Base-by-base conservation (phyloP, 164 flowering plant genomes). In the Dillenia turbinata region DNA sequence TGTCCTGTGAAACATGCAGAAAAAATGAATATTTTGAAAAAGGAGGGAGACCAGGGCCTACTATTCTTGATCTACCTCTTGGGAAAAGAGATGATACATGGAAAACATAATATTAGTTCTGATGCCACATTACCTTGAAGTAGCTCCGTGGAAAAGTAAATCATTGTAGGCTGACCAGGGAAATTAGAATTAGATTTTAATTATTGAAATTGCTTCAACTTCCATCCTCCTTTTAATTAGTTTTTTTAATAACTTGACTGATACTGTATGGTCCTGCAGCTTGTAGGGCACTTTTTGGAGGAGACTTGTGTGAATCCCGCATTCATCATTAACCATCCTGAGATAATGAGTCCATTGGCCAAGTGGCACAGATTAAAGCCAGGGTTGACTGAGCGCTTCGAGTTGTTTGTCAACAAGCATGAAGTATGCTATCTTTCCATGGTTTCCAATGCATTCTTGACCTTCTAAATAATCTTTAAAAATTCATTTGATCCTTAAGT, bases 331-430 rank as follows among this genome's bases (percentile, higher is more conserved):
- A 88, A 94, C 74, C 97, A 94, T 79, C 99, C 99, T 9, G 92
- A 88, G 81, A 85, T 91, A 64, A 94, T 92, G 99, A 94, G 97
- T 71, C 97, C 97, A 46, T 75, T 94, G 75, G 97, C 99, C 3
- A 94, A 94, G 79, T 92, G 92, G 93, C 97, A 91, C 56, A 79
- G 96, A 73, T 79, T 92, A 2, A 88, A 77, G 65, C 88, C 89
- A n/a, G 80, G 96, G 71, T 64, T 91, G 59, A 91, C 99, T 12
- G 99, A 91, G 66, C 86, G 97, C 40, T 94, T 94, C 69, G 99
- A 94, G 69, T 65, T 94, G 72, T 94, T 89, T 65, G 66, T 92
- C 65, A 94, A 91, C 85, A 85, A 92, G 73, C 96, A 82, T 61
- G 99, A 94, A 71, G 99, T 91, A 73, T 62, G 78, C 7, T 44